A percentile compares a stretch with the other conserved stretches of the same genome.
Evolutionary conservation across 2,329 filamentous ascomycete genomes (phyloP).

Genomic region (Exophiala mesophila): DNA sequence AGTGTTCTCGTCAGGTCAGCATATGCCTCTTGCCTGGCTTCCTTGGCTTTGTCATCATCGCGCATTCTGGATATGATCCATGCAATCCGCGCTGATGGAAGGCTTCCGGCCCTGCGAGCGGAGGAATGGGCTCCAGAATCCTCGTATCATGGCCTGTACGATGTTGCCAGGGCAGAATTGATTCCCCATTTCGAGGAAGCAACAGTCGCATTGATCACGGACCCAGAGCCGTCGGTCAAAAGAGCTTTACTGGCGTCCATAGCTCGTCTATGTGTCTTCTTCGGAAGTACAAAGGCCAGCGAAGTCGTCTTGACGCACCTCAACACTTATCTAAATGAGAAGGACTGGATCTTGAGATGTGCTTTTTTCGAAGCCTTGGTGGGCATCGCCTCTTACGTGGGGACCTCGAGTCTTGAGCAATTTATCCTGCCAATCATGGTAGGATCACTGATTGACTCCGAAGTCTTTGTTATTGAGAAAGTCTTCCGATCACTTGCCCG

Average conservation of each 20-base stretch:
- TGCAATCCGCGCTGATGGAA: slow-evolving; percentile 76
- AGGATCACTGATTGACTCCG: slow-evolving; percentile 84
- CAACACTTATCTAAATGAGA: slow-evolving; percentile 94
- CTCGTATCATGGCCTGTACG: slow-evolving; percentile 77
- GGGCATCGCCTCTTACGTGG: slow-evolving; percentile 84
- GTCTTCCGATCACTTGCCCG: slow-evolving; percentile 82
- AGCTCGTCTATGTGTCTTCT: slow-evolving; percentile 88
- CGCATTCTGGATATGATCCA: slow-evolving; percentile 88
- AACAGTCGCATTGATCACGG: slow-evolving; percentile 84
- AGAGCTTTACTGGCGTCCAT: slow-evolving; percentile 89
- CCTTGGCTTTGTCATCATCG: slow-evolving; percentile 76
- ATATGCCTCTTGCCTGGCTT: slow-evolving; percentile 88
- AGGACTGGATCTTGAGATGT: slow-evolving; percentile 93
- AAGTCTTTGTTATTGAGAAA: slow-evolving; percentile 90
- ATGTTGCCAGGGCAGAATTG: slow-evolving; percentile 77
- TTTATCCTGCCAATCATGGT: slow-evolving; percentile 96
- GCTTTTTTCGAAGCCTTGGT: slow-evolving; percentile 96
- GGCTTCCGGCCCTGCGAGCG: slow-evolving; percentile 73
- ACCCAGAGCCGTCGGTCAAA: slow-evolving; percentile 77
- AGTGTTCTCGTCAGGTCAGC: slow-evolving; percentile 75
- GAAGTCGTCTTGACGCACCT: slow-evolving; percentile 95
- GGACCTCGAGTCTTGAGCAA: slow-evolving; percentile 82
- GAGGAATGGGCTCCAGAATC: slow-evolving; percentile 63
- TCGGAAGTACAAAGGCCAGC: slow-evolving; percentile 83
- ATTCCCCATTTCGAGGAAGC: slow-evolving; percentile 80